Conservation (phyloP, 768 basidiomycete genomes). For the Xanthoconium purpureum region DNA sequence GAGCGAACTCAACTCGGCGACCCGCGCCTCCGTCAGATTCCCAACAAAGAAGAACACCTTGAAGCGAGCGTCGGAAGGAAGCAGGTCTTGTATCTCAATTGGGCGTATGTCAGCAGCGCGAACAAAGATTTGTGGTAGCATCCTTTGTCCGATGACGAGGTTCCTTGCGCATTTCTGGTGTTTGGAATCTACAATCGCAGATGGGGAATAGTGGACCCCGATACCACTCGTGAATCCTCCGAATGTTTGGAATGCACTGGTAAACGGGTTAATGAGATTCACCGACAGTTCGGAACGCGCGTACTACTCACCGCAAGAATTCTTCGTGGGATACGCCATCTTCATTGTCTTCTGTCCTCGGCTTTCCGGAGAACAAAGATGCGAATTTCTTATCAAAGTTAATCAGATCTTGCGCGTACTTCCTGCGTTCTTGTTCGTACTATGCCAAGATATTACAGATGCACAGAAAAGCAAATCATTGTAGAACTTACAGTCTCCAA, state of each 20-base stretch:
- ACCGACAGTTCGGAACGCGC: neutral
- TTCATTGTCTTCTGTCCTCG: slow-evolving; percentile 42
- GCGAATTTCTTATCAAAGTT: slow-evolving; percentile 66
- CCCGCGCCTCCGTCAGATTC: slow-evolving; percentile 19
- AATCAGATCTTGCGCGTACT: slow-evolving; percentile 71
- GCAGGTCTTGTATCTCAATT: slow-evolving; percentile 39
- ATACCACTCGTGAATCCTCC: slow-evolving; percentile 38
- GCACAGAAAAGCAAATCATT: neutral
- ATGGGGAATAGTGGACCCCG: slow-evolving; percentile 40
- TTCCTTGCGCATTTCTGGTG: slow-evolving; percentile 31
- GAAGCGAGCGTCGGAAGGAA: slow-evolving; percentile 39
- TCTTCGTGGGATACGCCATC: slow-evolving; percentile 35
- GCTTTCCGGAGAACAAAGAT: slow-evolving; percentile 66
- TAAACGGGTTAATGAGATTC: neutral
- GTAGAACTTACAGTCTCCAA: slow-evolving; percentile 38
- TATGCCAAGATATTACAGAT: slow-evolving; percentile 22
- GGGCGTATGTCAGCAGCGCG: slow-evolving; percentile 37
- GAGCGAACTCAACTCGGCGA: slow-evolving; percentile 20
- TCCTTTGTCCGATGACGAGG: slow-evolving; percentile 38
- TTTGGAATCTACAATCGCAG: slow-evolving; percentile 32
- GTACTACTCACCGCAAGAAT: slow-evolving; percentile 32
- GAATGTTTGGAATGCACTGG: slow-evolving; percentile 37
- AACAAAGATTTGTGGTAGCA: slow-evolving; percentile 35
- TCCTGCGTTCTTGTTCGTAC: slow-evolving; percentile 69
- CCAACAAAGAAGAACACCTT: slow-evolving; percentile 38